phyloP scores from a whole-genome alignment of 2,329 filamentous ascomycete genomes.

The Fusarium sp. region DNA sequence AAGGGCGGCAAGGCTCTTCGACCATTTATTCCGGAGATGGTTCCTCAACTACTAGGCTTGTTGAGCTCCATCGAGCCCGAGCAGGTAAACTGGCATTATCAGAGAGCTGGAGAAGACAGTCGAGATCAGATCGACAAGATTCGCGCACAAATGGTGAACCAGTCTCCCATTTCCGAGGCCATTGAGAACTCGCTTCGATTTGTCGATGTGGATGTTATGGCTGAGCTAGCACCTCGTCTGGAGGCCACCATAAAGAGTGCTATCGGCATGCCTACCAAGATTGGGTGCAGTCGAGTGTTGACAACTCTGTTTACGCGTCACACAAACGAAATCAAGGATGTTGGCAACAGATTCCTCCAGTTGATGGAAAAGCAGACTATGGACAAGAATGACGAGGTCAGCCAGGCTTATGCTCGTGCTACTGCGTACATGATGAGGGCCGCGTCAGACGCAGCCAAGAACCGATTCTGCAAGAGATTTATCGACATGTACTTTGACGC shows the following conservation, averaged over 20 bases:
- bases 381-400: slow-evolving; percentile 94
- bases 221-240: slow-evolving; percentile 73
- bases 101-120: slow-evolving; percentile 86
- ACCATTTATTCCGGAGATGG: slow-evolving; percentile 81
- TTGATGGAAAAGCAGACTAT: slow-evolving; percentile 82
- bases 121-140: slow-evolving; percentile 91
- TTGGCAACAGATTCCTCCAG: slow-evolving; percentile 79
- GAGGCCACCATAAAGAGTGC: slow-evolving; percentile 84
- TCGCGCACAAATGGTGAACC: slow-evolving; percentile 80
- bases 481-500: slow-evolving; percentile 81
- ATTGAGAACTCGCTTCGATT: slow-evolving; percentile 89
- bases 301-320: slow-evolving; percentile 86
- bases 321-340: slow-evolving; percentile 75
- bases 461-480: slow-evolving; percentile 61
- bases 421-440: slow-evolving; percentile 83
- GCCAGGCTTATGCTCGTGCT: slow-evolving; percentile 84
- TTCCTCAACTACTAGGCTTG: slow-evolving; percentile 81
- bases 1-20: slow-evolving; percentile 81
- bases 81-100: slow-evolving; percentile 89
- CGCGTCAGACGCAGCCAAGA: slow-evolving; percentile 58
- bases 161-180: slow-evolving; percentile 89
- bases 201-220: slow-evolving; percentile 81
- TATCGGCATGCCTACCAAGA: slow-evolving; percentile 91
- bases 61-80: slow-evolving; percentile 90
- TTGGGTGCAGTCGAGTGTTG: slow-evolving; percentile 86